Conservation (phyloP, 495 filamentous ascomycete species). For the Aspergillus wentii region DNA sequence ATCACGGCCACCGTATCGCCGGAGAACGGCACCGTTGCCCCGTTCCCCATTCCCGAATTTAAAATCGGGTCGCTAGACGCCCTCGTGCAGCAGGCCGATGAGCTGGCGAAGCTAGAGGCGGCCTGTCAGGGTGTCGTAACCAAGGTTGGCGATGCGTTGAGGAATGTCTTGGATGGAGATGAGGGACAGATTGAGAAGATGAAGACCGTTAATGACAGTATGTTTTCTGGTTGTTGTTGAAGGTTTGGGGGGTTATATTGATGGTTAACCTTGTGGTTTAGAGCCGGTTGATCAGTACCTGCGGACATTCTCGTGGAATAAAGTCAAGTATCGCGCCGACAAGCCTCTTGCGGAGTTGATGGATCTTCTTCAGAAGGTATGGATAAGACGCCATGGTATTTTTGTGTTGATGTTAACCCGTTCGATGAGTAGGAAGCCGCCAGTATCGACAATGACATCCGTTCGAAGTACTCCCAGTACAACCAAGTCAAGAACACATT, state of each 20-base stretch:
- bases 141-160: slow-evolving; percentile 84
- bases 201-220: slow-evolving; percentile 96
- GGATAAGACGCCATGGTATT: background rate
- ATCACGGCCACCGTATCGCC: slow-evolving; percentile 64
- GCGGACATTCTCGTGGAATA: slow-evolving; percentile 88
- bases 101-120: slow-evolving; percentile 79
- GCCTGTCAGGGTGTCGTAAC: slow-evolving; percentile 76
- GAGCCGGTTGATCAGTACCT: slow-evolving; percentile 94
- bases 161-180: slow-evolving; percentile 73
- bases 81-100: slow-evolving; percentile 94
- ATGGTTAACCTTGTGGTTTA: slow-evolving; percentile 28
- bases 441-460: slow-evolving; percentile 91
- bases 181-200: slow-evolving; percentile 77
- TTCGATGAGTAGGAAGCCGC: slow-evolving; percentile 60
- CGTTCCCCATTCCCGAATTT: slow-evolving; percentile 85
- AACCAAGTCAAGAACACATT: slow-evolving; percentile 82
- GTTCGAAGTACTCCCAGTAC: slow-evolving; percentile 87
- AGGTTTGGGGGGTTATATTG: background rate
- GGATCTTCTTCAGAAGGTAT: slow-evolving; percentile 79
- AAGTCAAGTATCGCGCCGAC: slow-evolving; percentile 91
- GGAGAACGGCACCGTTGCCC: slow-evolving; percentile 70
- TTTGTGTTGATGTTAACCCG: background rate
- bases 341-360: slow-evolving; percentile 81
- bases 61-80: slow-evolving; percentile 97
- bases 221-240: slow-evolving; percentile 20